These are phyloP conservation scores for Sphagnum contortum DNA, from an alignment of 225 moss, liverwort and hornwort genomes.

Conservation along the genomic window DNA sequence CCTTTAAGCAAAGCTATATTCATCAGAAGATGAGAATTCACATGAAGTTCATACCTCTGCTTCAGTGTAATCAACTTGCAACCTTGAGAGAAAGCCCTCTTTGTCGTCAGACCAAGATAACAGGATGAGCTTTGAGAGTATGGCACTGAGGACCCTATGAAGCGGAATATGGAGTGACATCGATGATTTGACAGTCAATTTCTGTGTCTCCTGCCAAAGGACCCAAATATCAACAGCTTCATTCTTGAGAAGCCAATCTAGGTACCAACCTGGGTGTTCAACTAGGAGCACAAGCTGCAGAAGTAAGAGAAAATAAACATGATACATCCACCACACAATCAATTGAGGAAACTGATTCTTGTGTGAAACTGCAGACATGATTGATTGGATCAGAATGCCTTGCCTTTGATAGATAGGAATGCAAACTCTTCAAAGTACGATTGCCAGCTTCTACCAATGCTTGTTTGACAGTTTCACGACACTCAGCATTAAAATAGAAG, in stretches of 20 bases:
- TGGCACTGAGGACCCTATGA: constrained; percentile 76
- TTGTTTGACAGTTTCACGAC: constrained; percentile 7
- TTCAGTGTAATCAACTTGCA: constrained; percentile 43
- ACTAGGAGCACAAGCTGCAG: too few relatives aligned
- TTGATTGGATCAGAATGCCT: not conserved
- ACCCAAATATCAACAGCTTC: too few relatives aligned
- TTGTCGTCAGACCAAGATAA: constrained; percentile 54
- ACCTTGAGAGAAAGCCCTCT: constrained; percentile 55
- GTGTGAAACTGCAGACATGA: too few relatives aligned
- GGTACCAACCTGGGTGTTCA: too few relatives aligned
- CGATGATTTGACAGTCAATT: too few relatives aligned
- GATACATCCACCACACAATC: too few relatives aligned
- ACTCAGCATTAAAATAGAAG: constrained; percentile 22
- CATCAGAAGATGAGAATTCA: too few relatives aligned
- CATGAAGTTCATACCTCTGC: constrained; percentile 39
- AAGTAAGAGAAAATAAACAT: too few relatives aligned
- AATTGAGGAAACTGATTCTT: not conserved
- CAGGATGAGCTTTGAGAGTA: constrained; percentile 76
- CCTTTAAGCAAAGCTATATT: too few relatives aligned
- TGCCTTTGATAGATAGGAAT: constrained; percentile 38
- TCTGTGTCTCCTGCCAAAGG: too few relatives aligned
- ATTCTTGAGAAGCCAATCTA: too few relatives aligned
- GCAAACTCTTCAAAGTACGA: constrained; percentile 44
- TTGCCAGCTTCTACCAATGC: constrained; percentile 54
- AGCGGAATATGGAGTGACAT: constrained; percentile 90